These are phyloP conservation scores for Neonectria magnoliae DNA, from an alignment of 2,329 filamentous ascomycete species.

Conservation along the genomic window DNA sequence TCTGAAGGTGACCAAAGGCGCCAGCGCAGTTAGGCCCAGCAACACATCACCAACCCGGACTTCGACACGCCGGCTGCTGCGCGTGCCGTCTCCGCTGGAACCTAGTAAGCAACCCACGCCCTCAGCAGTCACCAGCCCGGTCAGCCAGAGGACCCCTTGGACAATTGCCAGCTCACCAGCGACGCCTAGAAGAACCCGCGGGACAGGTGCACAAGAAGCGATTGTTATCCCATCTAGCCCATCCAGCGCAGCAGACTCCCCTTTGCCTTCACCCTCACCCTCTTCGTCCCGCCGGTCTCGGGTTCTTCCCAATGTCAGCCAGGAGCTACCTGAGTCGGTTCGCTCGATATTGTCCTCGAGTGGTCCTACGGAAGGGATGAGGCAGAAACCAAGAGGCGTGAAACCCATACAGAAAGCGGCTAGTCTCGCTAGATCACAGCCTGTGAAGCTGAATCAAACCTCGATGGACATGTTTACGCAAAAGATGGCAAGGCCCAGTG, in stretches of 20 bases:
- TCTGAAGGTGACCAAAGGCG: conserved; percentile 7
- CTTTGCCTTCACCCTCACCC: conserved; percentile 32
- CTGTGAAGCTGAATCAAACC: conserved; percentile 45
- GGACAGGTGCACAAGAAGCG: conserved; percentile 45
- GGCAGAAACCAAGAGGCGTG: neutral
- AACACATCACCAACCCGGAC: conserved; percentile 14
- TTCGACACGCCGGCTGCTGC: conserved; percentile 30
- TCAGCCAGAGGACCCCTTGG: conserved; percentile 46
- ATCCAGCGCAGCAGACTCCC: conserved; percentile 41
- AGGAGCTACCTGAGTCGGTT: conserved; percentile 39
- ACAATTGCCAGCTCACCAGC: conserved; percentile 56
- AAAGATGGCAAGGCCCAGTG: conserved; percentile 15
- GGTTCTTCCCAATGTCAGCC: conserved; percentile 21
- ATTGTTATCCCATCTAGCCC: conserved; percentile 60
- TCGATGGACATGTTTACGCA: conserved; percentile 46
- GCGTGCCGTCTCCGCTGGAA: conserved; percentile 40
- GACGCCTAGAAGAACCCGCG: conserved; percentile 52
- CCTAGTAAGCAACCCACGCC: conserved; percentile 51
- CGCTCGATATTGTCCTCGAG: conserved; percentile 36
- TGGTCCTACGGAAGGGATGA: conserved; percentile 35
- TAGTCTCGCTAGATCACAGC: conserved; percentile 21
- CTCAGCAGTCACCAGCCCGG: conserved; percentile 36
- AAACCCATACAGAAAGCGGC: conserved; percentile 5
- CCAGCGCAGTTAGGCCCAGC: conserved; percentile 3
- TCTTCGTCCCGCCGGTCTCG: conserved; percentile 36